Conservation (phyloP, 2,329 filamentous ascomycete species). For the Cytospora piceicola region DNA sequence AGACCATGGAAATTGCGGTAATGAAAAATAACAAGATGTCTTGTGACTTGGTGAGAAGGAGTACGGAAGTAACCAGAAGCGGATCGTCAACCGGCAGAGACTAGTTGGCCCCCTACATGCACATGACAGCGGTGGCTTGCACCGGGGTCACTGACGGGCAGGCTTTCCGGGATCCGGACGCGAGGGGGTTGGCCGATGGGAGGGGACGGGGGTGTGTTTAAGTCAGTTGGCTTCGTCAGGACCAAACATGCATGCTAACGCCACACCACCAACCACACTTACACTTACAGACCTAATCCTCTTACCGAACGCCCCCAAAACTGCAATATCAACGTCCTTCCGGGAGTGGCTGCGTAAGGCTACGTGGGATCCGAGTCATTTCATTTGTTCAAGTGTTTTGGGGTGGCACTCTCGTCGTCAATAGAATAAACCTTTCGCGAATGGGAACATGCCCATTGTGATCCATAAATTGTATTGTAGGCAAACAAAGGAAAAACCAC, state of each 20-base stretch:
- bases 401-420: too few species aligned
- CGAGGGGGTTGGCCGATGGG: conserved; percentile 13
- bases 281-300: too few species aligned
- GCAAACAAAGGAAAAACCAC: neutral
- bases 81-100: neutral
- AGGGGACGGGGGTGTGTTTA: too few species aligned
- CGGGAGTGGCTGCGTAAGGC: neutral
- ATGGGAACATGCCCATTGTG: too few species aligned
- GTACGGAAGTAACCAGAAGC: neutral
- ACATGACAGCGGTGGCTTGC: conserved; percentile 29
- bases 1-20: neutral
- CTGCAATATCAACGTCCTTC: too few species aligned
- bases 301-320: too few species aligned
- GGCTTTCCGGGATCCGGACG: conserved; percentile 23
- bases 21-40: neutral
- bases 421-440: too few species aligned
- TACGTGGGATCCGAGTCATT: neutral
- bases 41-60: neutral
- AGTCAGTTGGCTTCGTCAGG: conserved; percentile 9
- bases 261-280: neutral
- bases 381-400: too few species aligned
- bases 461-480: neutral
- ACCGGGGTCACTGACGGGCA: conserved; percentile 14
- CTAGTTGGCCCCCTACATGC: conserved; percentile 8
- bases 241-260: conserved; percentile 19